These are phyloP conservation scores for Beauveria medogensis DNA, from an alignment of 2,329 filamentous ascomycete species.

Conservation along the genomic window DNA sequence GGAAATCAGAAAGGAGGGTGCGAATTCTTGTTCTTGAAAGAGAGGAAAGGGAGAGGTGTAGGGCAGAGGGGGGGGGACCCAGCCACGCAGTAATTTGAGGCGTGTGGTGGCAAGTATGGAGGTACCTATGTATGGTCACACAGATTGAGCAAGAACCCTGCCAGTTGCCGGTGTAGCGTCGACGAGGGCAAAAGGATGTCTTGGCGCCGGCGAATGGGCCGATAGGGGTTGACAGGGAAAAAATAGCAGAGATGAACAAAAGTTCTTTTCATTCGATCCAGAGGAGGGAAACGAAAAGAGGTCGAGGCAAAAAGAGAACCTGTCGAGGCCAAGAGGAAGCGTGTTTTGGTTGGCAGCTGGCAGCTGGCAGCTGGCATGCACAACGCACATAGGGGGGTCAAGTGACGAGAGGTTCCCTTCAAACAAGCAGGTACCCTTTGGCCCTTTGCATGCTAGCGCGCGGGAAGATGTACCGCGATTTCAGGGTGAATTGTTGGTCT, in stretches of 20 bases:
- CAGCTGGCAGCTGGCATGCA: background rate
- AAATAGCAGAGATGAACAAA: background rate
- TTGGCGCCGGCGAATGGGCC: background rate
- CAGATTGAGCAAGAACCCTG: conserved; percentile 6
- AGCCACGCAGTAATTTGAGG: conserved; percentile 10
- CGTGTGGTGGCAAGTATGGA: background rate
- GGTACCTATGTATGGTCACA: background rate
- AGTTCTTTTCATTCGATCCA: background rate
- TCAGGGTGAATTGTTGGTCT: background rate
- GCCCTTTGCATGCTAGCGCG: conserved; percentile 2
- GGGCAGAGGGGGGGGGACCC: background rate
- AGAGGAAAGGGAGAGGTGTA: background rate
- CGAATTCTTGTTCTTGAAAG: background rate
- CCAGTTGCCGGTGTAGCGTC: conserved; percentile 1
- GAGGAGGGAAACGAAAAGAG: background rate
- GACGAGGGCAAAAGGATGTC: conserved; percentile 3
- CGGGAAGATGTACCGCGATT: background rate
- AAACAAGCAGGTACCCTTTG: background rate
- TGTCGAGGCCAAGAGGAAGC: background rate
- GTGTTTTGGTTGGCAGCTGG: background rate
- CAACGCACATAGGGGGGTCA: background rate
- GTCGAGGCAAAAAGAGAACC: background rate
- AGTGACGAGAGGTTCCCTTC: background rate
- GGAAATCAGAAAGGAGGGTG: background rate
- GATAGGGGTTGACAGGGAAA: background rate